These are phyloP conservation scores for Pugionium cornutum DNA, from an alignment of 345 rosid genomes.

Conservation along the genomic window DNA sequence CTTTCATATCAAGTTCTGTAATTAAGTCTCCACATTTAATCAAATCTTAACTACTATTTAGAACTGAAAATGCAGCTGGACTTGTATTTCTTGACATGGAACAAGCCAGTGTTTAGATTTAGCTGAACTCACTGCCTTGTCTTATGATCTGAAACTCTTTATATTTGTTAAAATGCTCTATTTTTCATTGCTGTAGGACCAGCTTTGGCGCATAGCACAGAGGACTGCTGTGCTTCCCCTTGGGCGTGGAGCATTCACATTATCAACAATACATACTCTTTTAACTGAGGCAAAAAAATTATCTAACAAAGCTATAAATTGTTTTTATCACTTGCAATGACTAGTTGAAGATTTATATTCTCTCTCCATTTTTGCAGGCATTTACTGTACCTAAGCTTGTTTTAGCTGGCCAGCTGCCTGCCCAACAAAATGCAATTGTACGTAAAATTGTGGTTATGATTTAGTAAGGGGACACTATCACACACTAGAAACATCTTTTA, in stretches of 20 bases:
- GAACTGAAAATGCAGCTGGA: constrained; percentile 25
- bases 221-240: constrained; percentile 95
- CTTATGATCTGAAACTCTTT: not conserved
- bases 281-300: constrained; percentile 66
- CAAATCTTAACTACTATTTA: constrained; percentile 9
- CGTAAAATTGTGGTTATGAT: constrained; percentile 41
- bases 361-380: constrained; percentile 55
- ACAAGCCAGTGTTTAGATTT: constrained; percentile 17
- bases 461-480: constrained; percentile 11
- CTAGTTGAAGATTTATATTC: constrained; percentile 32
- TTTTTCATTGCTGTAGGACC: constrained; percentile 58
- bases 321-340: constrained; percentile 17
- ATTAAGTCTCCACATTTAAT: not conserved
- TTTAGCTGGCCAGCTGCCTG: constrained; percentile 94
- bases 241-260: constrained; percentile 98
- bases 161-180: not conserved
- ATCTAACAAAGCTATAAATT: constrained; percentile 16
- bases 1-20: constrained; percentile 15
- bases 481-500: constrained; percentile 12
- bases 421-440: constrained; percentile 99
- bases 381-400: constrained; percentile 97
- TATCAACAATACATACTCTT: constrained; percentile 88
- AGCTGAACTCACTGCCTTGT: constrained; percentile 1
- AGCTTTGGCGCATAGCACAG: constrained; percentile 95
- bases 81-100: constrained; percentile 14